phyloP scores from a whole-genome alignment of 768 basidiomycete species.

The Hysterangium stoloniferum region DNA sequence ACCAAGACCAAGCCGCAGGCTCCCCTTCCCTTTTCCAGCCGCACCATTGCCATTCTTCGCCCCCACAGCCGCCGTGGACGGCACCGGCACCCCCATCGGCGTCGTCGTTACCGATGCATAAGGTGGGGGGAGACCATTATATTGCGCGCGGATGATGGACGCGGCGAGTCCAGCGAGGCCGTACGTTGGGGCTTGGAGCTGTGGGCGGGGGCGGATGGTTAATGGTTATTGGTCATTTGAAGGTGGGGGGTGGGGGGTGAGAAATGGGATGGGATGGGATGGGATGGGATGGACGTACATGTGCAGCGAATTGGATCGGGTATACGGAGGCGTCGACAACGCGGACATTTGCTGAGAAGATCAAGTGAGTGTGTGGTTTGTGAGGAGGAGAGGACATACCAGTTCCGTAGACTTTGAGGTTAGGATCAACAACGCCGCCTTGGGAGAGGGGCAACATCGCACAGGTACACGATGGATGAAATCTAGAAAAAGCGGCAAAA shows the following conservation, averaged over 20 bases:
- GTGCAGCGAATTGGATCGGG: conserved; percentile 45
- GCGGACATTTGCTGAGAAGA: conserved; percentile 42
- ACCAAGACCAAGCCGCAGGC: no score
- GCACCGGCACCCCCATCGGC: conserved; percentile 4
- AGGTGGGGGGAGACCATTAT: conserved; percentile 23
- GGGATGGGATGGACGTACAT: conserved; percentile 24
- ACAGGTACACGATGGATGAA: conserved; percentile 51
- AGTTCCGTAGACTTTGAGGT: conserved; percentile 49
- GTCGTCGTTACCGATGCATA: conserved; percentile 11
- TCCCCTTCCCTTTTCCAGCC: no score
- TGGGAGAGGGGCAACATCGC: conserved; percentile 46
- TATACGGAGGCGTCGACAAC: conserved; percentile 53
- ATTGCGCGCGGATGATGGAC: conserved; percentile 33
- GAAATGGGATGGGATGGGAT: background rate
- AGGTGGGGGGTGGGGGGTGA: background rate
- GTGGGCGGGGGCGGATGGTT: conserved; percentile 7
- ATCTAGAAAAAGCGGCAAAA: conserved; percentile 22
- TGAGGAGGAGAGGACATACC: conserved; percentile 20
- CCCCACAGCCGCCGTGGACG: background rate
- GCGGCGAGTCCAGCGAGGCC: conserved; percentile 44
- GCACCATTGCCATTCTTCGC: background rate
- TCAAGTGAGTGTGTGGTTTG: no score
- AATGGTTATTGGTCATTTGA: background rate
- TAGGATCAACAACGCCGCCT: conserved; percentile 52
- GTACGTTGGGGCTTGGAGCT: conserved; percentile 26